These are phyloP conservation scores for Punctularia strigosozonata DNA, from an alignment of 768 basidiomycete genomes.

Conservation along the genomic window DNA sequence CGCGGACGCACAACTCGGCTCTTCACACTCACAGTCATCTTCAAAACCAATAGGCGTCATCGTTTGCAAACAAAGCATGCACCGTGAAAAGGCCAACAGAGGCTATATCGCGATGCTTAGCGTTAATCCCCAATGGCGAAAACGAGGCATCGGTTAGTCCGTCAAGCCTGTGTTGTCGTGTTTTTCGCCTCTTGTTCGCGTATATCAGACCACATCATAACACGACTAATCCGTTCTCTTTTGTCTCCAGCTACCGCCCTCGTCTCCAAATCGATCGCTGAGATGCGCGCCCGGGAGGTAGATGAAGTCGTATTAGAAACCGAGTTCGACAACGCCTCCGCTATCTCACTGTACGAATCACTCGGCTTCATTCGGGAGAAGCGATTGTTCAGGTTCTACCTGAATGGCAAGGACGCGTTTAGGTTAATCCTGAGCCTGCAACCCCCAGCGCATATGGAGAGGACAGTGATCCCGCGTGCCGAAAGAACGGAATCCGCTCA, in stretches of 20 bases:
- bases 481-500: too few relatives aligned
- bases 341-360: constrained; percentile 80
- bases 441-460: too few relatives aligned
- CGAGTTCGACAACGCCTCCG: constrained; percentile 85
- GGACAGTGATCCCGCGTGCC: too few relatives aligned
- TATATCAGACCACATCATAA: constrained; percentile 2
- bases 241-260: constrained; percentile 66
- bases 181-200: background rate
- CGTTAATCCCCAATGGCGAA: constrained; percentile 72
- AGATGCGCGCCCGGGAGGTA: constrained; percentile 74
- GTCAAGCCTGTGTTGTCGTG: background rate
- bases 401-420: constrained; percentile 95
- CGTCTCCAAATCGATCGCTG: constrained; percentile 70
- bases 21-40: too few relatives aligned
- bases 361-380: constrained; percentile 96
- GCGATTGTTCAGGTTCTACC: constrained; percentile 86
- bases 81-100: constrained; percentile 61
- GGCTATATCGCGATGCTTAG: constrained; percentile 99
- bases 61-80: constrained; percentile 93
- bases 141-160: constrained; percentile 82
- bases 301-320: constrained; percentile 95
- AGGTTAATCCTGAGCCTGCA: constrained; percentile 74
- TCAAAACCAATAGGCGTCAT: constrained; percentile 77
- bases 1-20: too few relatives aligned
- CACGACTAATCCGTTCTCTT: constrained; percentile 25